Conservation (phyloP, 78 protist genomes). For the Dictyostelium citrinum region DNA sequence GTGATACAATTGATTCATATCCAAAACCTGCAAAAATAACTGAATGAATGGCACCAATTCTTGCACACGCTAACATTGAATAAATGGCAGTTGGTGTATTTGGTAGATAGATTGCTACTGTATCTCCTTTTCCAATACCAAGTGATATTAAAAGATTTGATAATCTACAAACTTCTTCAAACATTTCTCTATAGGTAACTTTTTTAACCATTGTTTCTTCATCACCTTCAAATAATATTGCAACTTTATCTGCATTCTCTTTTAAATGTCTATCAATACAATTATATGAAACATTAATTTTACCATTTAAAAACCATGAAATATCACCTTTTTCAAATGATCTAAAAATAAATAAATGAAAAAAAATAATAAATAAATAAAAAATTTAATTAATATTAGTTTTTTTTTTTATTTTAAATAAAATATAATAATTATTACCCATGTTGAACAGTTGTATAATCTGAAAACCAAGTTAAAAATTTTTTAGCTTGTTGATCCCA, state of each 20-base stretch:
- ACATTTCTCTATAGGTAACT: constrained; percentile 65
- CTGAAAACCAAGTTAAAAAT: constrained; percentile 72
- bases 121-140: constrained; percentile 92
- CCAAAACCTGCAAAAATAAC: constrained; percentile 87
- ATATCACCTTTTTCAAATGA: constrained; percentile 83
- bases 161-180: constrained; percentile 76
- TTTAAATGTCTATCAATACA: constrained; percentile 90
- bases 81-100: constrained; percentile 87
- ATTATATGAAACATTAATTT: constrained; percentile 89
- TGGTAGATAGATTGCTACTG: constrained; percentile 94
- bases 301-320: constrained; percentile 90
- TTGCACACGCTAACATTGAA: constrained; percentile 98
- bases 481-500: constrained; percentile 70
- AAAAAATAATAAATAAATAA: too few species aligned
- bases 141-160: constrained; percentile 86
- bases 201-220: constrained; percentile 38
- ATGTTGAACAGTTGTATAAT: constrained; percentile 46
- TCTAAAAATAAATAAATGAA: constrained; percentile 24
- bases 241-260: constrained; percentile 81
- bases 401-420: not conserved
- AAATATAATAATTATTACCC: constrained; percentile 64
- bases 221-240: constrained; percentile 83
- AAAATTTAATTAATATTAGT: too few species aligned
- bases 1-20: constrained; percentile 72
- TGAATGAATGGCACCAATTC: constrained; percentile 95